Percentiles rank a stretch among this genome's conserved stretches.
Evolutionary conservation across 2,329 filamentous ascomycete genomes (phyloP).

Genomic region (Penicillium italicum): DNA sequence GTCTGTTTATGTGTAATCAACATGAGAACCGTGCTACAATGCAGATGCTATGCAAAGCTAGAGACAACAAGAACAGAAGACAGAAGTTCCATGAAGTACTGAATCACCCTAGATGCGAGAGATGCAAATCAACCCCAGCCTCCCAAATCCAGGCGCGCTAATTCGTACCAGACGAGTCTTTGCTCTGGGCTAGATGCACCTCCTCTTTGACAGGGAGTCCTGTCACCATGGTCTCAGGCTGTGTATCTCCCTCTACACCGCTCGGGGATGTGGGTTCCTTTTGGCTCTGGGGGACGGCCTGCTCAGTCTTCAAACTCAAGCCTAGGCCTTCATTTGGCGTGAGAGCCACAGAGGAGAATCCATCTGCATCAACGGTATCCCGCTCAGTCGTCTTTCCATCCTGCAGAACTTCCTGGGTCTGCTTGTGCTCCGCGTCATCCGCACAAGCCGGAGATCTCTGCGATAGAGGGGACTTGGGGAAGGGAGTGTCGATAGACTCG

Average conservation of each 20-base stretch:
- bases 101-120: neutral
- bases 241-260: neutral
- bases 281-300: neutral
- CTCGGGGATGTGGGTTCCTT: neutral
- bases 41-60: slow-evolving; percentile 12
- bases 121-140: neutral
- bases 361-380: slow-evolving; percentile 13
- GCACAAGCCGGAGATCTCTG: slow-evolving; percentile 26
- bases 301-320: slow-evolving; percentile 5
- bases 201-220: slow-evolving; percentile 8
- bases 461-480: slow-evolving; percentile 34
- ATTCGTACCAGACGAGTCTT: slow-evolving; percentile 7
- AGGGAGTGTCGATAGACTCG: slow-evolving; percentile 21
- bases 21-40: neutral
- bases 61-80: neutral
- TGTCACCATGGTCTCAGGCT: neutral
- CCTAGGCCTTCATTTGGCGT: slow-evolving; percentile 15
- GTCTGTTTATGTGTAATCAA: slow-evolving; percentile 1
- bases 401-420: neutral
- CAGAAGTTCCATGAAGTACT: neutral
- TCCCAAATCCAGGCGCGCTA: neutral
- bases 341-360: slow-evolving; percentile 19
- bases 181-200: neutral
- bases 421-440: slow-evolving; percentile 5
- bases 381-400: slow-evolving; percentile 3